Base-by-base conservation (phyloP, 805 yeast genomes). In the Suhomyces sp. region DNA sequence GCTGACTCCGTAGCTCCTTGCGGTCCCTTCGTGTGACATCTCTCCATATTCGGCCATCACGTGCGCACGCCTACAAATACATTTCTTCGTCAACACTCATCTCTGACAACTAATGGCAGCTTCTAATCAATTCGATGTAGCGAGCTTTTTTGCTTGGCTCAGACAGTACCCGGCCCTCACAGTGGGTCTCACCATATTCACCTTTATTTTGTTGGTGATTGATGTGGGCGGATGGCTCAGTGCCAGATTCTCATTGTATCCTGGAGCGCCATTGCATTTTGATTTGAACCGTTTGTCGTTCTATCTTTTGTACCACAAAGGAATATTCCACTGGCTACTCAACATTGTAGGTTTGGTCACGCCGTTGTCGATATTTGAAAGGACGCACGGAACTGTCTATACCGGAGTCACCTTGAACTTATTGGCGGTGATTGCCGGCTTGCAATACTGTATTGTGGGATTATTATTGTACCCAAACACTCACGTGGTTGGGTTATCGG, bases 351-450 rank as follows among this genome's bases (percentile, higher is more conserved):
- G 86, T 1, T 63, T 90, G 44, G 72, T 79, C 52, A 79, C 86
- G 0, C 83, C 87, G 19, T 65, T 89, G 60, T 73, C 85, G 10
- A 73, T 76, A 48, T 90, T 85, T 66, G 97, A 90, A 72, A 71
- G 77, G 51, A 64, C 69, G 20, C 86, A 89, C 61, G 97, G 97
- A 5, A 89, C 97, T 0, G 86, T 90, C 2, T 82, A 89, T 66
- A 87, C 96, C 3, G 97, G 96, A 3, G 75, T 91, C 44, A 84
- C 90, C 13, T 72, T 91, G 51, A 90, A 89, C 64, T 57, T 87
- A 22, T 67, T 86, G 46, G 88, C 96, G 1, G 83, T 86, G 1
- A 66, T 82, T 3, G 78, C 93, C 2, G 97, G 87, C 3, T 61
- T 89, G 39, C 79, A 81, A 44, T 86, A 80, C 67, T 79, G 86